A percentile compares a stretch with the other conserved stretches of the same genome.
Evolutionary conservation across 2,329 filamentous ascomycete genomes (phyloP).

Genomic region (Pseudogymnoascus sp.): DNA sequence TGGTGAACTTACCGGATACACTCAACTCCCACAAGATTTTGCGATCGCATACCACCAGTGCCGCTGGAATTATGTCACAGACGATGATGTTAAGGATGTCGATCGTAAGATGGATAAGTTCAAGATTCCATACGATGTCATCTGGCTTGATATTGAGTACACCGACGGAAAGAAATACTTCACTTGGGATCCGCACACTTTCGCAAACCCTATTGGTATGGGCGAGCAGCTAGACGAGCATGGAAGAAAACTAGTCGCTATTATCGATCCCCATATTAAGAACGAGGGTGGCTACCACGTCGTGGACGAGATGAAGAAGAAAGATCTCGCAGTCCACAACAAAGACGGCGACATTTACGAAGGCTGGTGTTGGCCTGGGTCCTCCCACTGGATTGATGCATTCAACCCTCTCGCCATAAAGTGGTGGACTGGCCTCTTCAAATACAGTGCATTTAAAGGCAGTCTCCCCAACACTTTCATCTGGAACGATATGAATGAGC

Average conservation of each 20-base stretch:
- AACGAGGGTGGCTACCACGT: conserved; percentile 73
- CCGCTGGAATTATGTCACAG: conserved; percentile 97
- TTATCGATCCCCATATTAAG: conserved; percentile 98
- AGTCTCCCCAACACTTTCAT: conserved; percentile 81
- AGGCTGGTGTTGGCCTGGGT: conserved; percentile 98
- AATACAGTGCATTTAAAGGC: conserved; percentile 80
- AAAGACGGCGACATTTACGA: conserved; percentile 87
- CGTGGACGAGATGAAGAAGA: conserved; percentile 72
- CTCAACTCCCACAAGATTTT: conserved; percentile 85
- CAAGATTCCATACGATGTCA: conserved; percentile 95
- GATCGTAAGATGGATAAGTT: conserved; percentile 93
- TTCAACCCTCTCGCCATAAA: conserved; percentile 87
- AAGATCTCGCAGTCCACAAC: conserved; percentile 77
- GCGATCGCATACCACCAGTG: conserved; percentile 94
- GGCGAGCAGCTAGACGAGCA: conserved; percentile 77
- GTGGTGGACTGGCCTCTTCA: conserved; percentile 89
- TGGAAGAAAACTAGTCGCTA: conserved; percentile 82
- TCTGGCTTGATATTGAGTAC: conserved; percentile 98
- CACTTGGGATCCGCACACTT: conserved; percentile 87
- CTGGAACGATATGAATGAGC: conserved; percentile 99
- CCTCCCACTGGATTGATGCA: conserved; percentile 90
- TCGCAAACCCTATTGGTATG: conserved; percentile 80
- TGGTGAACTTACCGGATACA: conserved; percentile 83
- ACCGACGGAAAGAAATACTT: conserved; percentile 97
- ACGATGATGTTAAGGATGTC: conserved; percentile 94